phyloP scores from a whole-genome alignment of 257 asterid genomes.

The Nicotiana tomentosiformis region DNA sequence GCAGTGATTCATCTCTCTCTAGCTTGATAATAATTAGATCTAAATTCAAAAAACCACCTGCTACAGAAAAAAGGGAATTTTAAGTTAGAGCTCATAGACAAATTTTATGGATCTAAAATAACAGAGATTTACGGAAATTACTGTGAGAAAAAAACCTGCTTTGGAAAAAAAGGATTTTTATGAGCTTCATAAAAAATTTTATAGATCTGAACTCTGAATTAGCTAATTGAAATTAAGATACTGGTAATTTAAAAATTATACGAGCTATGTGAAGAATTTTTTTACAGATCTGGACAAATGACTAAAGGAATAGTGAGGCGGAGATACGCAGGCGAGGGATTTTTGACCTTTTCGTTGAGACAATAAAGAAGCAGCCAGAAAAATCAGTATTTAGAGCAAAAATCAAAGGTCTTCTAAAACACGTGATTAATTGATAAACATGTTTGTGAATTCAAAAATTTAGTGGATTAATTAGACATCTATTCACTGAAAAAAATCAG shows the following conservation, averaged over 20 bases:
- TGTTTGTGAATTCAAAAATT: background rate
- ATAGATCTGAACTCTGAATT: too few species aligned
- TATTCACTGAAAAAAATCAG: background rate
- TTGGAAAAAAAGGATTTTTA: too few species aligned
- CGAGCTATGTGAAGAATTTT: background rate
- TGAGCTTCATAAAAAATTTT: too few species aligned
- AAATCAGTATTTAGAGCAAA: background rate
- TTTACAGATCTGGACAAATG: slow-evolving; percentile 3
- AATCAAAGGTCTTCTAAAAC: background rate
- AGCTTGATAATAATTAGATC: background rate
- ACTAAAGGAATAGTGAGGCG: background rate
- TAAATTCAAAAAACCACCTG: background rate
- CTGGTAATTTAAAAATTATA: too few species aligned
- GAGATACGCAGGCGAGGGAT: background rate
- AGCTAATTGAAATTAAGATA: too few species aligned
- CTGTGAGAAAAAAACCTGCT: too few species aligned
- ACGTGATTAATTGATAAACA: background rate
- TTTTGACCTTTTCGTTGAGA: background rate
- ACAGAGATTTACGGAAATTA: background rate
- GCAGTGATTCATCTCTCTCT: slow-evolving; percentile 48
- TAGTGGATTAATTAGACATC: too few species aligned
- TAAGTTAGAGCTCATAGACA: background rate
- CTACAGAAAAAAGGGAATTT: background rate
- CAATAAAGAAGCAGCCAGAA: background rate
- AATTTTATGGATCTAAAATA: background rate